These are phyloP conservation scores for Petrea volubilis DNA, from an alignment of 257 asterid species.

Conservation along the genomic window DNA sequence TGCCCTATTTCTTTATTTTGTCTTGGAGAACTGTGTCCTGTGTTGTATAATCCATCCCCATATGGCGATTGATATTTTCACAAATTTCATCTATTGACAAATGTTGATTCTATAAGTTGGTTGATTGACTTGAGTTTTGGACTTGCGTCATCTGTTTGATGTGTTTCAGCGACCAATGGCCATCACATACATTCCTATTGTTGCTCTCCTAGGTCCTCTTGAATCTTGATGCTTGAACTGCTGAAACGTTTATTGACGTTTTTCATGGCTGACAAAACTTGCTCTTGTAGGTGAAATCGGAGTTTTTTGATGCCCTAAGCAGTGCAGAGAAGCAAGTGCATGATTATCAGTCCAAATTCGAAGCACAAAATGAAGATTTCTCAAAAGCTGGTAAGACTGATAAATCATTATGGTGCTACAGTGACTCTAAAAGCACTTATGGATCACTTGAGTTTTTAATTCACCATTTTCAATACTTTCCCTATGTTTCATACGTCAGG, in stretches of 20 bases:
- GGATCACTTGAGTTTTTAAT: background rate
- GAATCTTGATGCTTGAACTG: constrained; percentile 7
- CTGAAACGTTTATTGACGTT: background rate
- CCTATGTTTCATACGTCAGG: background rate
- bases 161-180: constrained; percentile 11
- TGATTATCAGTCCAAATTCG: constrained; percentile 67
- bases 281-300: constrained; percentile 77
- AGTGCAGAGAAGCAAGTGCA: constrained; percentile 92
- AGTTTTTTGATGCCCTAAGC: constrained; percentile 88
- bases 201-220: constrained; percentile 9
- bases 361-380: constrained; percentile 55
- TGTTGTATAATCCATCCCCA: background rate
- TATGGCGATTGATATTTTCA: background rate
- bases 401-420: constrained; percentile 9
- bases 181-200: constrained; percentile 6
- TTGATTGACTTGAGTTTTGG: constrained; percentile 16
- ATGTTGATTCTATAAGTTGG: constrained; percentile 1
- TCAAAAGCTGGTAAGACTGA: constrained; percentile 66
- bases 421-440: background rate
- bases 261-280: constrained; percentile 19
- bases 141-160: too few species aligned
- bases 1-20: background rate
- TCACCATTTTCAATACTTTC: background rate
- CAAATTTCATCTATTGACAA: background rate
- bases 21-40: background rate